Evolutionary conservation across 2,329 filamentous ascomycete species (phyloP).

Genomic region (Sporothrix variecibatus): DNA sequence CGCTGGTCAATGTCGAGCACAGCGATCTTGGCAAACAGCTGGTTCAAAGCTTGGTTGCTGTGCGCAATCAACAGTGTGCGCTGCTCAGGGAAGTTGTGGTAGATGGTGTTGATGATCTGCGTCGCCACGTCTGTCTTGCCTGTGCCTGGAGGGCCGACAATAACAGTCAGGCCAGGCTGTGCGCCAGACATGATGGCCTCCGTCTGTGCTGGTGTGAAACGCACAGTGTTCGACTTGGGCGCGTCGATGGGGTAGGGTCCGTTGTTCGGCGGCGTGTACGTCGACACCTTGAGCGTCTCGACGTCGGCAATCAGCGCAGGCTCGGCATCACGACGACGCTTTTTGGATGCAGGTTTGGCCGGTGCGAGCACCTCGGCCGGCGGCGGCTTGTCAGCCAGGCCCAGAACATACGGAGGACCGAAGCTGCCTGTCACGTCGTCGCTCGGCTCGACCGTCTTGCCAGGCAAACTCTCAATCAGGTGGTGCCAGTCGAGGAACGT

Average conservation of each 20-base stretch:
- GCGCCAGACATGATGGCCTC: slow-evolving; percentile 92
- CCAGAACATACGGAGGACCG: slow-evolving; percentile 82
- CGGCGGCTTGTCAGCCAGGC: slow-evolving; percentile 58
- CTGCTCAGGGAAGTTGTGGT: slow-evolving; percentile 94
- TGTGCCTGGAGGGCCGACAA: slow-evolving; percentile 93
- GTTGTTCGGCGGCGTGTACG: slow-evolving; percentile 84
- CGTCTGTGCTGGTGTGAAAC: slow-evolving; percentile 88
- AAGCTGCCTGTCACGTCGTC: slow-evolving; percentile 73
- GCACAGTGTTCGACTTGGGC: slow-evolving; percentile 77
- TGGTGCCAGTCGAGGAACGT: slow-evolving; percentile 97
- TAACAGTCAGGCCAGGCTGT: slow-evolving; percentile 88
- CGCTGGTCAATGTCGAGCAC: slow-evolving; percentile 93
- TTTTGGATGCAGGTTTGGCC: slow-evolving; percentile 69
- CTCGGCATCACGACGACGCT: slow-evolving; percentile 79
- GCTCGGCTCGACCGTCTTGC: slow-evolving; percentile 78
- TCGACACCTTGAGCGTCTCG: slow-evolving; percentile 77
- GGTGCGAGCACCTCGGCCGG: slow-evolving; percentile 46
- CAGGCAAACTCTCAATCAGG: slow-evolving; percentile 84
- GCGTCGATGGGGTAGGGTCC: slow-evolving; percentile 87
- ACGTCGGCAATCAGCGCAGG: slow-evolving; percentile 62
- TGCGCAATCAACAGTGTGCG: slow-evolving; percentile 91
- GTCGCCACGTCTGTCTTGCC: slow-evolving; percentile 99
- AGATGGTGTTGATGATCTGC: slow-evolving; percentile 98
- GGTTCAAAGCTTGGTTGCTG: slow-evolving; percentile 96
- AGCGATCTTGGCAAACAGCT: slow-evolving; percentile 97